phyloP scores from a whole-genome alignment of 2,329 filamentous ascomycete species.

The Furcasterigmium furcatum region DNA sequence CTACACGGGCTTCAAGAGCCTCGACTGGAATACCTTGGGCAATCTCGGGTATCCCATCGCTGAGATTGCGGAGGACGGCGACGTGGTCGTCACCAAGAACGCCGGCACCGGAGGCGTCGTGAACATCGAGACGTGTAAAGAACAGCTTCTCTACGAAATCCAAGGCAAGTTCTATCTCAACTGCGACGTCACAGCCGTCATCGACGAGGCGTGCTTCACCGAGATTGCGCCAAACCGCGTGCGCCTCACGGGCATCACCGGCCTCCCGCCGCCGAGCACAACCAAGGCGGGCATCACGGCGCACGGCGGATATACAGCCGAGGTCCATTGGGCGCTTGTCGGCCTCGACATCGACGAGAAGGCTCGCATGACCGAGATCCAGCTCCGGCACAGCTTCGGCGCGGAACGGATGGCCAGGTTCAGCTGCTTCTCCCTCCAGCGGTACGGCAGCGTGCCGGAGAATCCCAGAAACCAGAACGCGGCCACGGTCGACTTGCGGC shows the following conservation, averaged over 20 bases:
- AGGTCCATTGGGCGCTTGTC: constrained; percentile 39
- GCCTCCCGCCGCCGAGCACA: constrained; percentile 41
- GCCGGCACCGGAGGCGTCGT: constrained; percentile 36
- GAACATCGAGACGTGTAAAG: constrained; percentile 27
- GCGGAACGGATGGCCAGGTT: constrained; percentile 33
- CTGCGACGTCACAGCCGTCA: constrained; percentile 39
- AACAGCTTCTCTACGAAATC: constrained; percentile 46
- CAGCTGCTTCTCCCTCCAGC: constrained; percentile 50
- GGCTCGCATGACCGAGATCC: constrained; percentile 43
- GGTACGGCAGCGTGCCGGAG: constrained; percentile 28
- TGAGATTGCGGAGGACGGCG: constrained; percentile 40
- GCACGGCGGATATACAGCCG: constrained; percentile 40
- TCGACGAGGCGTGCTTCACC: constrained; percentile 13
- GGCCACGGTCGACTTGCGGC: constrained; percentile 42
- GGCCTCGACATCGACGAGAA: constrained; percentile 46
- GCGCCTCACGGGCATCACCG: constrained; percentile 33
- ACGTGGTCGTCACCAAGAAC: constrained; percentile 45
- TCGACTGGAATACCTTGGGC: background rate
- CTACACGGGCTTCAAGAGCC: constrained; percentile 41
- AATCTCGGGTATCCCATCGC: constrained; percentile 42
- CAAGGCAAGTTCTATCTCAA: constrained; percentile 45
- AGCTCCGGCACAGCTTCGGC: constrained; percentile 37
- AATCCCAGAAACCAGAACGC: constrained; percentile 26
- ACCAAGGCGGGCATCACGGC: constrained; percentile 49
- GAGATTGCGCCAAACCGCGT: constrained; percentile 23